Percentiles rank a stretch among this genome's conserved stretches.
Conservation (phyloP, 805 yeast species). For the Yarrowia deformans region DNA sequence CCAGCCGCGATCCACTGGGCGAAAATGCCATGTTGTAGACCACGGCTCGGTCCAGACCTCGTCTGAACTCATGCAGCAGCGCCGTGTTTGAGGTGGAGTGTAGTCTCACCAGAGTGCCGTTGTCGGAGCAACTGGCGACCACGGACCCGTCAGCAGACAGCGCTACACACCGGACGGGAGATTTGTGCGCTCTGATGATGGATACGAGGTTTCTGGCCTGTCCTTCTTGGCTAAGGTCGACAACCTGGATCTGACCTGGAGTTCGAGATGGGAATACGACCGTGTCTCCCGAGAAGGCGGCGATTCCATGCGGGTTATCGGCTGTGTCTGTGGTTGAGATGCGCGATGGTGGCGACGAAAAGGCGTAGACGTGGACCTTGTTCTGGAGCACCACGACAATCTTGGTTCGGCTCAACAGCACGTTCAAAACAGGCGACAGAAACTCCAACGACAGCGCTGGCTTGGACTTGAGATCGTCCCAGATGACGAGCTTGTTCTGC, state of each 20-base stretch:
- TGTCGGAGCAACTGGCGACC: constrained; percentile 81
- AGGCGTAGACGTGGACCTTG: constrained; percentile 77
- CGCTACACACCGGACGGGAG: constrained; percentile 67
- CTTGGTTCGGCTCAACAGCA: constrained; percentile 74
- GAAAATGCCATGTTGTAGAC: constrained; percentile 86
- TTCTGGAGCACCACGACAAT: constrained; percentile 75
- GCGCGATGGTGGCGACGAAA: constrained; percentile 77
- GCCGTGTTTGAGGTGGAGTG: constrained; percentile 74
- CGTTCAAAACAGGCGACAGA: constrained; percentile 74
- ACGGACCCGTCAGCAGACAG: constrained; percentile 68
- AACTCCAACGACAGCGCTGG: constrained; percentile 78
- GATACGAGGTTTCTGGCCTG: constrained; percentile 69
- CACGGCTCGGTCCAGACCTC: constrained; percentile 87
- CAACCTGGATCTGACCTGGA: constrained; percentile 79
- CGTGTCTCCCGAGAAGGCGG: constrained; percentile 61
- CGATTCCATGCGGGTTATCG: constrained; percentile 68
- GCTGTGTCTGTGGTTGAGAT: constrained; percentile 70
- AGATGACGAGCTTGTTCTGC: constrained; percentile 77
- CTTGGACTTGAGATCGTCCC: constrained; percentile 88
- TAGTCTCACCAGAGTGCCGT: constrained; percentile 80
- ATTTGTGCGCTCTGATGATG: constrained; percentile 79
- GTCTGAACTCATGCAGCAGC: constrained; percentile 79
- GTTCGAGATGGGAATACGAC: constrained; percentile 81
- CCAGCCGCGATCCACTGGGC: constrained; percentile 75
- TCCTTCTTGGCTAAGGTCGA: constrained; percentile 67